Conservation (phyloP, 2,329 filamentous ascomycete genomes). For the Lecanosticta acicola region DNA sequence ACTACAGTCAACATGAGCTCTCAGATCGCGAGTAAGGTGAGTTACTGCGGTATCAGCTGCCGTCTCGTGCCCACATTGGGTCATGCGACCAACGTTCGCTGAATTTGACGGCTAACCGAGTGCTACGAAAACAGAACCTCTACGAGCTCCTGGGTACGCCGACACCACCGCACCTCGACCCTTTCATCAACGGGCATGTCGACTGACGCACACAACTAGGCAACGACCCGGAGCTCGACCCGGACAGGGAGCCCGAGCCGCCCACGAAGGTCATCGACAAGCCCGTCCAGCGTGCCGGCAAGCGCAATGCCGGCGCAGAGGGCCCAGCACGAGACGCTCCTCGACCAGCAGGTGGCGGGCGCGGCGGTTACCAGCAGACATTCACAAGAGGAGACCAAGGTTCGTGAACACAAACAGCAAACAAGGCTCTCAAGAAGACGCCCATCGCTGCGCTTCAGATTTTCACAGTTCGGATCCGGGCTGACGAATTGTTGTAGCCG, state of each 20-base stretch:
- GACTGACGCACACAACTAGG: conserved; percentile 38
- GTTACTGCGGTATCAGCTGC: conserved; percentile 5
- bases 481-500: conserved; percentile 45
- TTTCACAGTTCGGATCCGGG: too few species aligned
- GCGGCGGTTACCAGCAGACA: conserved; percentile 51
- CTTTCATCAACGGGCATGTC: conserved; percentile 1
- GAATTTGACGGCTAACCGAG: conserved; percentile 21
- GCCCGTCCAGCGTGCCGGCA: conserved; percentile 66
- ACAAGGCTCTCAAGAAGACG: neutral
- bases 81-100: conserved; percentile 9
- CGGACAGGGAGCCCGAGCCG: conserved; percentile 68
- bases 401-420: conserved; percentile 44
- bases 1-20: conserved; percentile 18
- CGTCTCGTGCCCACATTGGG: neutral
- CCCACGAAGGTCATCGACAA: conserved; percentile 89
- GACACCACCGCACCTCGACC: conserved; percentile 2
- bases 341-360: conserved; percentile 38
- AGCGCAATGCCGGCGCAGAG: conserved; percentile 80
- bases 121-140: conserved; percentile 63
- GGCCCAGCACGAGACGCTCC: conserved; percentile 46
- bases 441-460: too few species aligned
- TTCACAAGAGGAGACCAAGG: conserved; percentile 78
- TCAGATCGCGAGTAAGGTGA: conserved; percentile 24
- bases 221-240: conserved; percentile 65
- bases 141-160: conserved; percentile 93